A percentile compares a stretch with the other conserved stretches of the same genome.
Conservation (phyloP, 2,329 filamentous ascomycete genomes). For the Nemania serpens region DNA sequence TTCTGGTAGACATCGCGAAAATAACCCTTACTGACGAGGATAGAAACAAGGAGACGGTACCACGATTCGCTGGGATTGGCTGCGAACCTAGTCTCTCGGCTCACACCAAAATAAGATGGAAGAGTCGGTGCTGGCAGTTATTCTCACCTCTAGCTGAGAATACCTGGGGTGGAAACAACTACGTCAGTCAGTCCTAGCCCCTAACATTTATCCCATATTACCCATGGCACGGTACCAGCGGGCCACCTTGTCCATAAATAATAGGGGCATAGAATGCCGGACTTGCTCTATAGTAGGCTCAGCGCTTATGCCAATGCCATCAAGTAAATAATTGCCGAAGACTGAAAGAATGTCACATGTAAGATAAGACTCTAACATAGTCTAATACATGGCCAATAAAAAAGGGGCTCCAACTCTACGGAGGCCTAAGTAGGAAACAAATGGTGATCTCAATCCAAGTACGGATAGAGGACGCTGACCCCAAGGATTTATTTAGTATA, state of each 20-base stretch:
- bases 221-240: background rate
- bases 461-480: too few relatives aligned
- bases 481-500: too few relatives aligned
- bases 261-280: background rate
- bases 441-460: too few relatives aligned
- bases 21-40: background rate
- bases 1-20: slow-evolving; percentile 8
- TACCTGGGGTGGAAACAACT: background rate
- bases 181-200: background rate
- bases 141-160: background rate
- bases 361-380: background rate
- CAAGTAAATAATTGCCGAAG: slow-evolving; percentile 11
- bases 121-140: background rate
- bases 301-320: background rate
- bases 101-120: background rate
- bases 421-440: too few relatives aligned
- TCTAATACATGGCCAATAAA: background rate
- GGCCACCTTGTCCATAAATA: background rate
- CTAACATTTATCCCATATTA: slow-evolving; percentile 12
- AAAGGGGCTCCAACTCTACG: too few relatives aligned
- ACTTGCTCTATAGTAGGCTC: background rate
- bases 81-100: background rate
- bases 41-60: background rate
- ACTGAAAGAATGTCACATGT: background rate
- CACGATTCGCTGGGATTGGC: background rate